Evolutionary conservation across 768 basidiomycete species (phyloP), one percentile per base, ranked within the genome.

Genomic region (Rhodotorula paludigena): DNA sequence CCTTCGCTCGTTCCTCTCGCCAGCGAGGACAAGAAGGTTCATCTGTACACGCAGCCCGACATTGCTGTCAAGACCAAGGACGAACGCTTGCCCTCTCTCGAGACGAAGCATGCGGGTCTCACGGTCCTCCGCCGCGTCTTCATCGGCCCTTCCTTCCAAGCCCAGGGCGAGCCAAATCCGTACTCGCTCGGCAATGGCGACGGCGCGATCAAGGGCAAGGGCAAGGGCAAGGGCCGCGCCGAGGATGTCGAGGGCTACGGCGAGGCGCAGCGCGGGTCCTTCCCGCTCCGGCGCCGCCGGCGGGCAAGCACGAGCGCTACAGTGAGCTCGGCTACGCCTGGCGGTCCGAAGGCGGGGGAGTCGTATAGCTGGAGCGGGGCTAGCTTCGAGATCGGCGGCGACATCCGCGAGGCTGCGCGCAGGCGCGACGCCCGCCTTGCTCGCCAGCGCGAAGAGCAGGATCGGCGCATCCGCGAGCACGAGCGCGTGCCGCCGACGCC

Each of bases 321-420:
- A 25, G 25, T 38, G 36, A 28, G 35, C n/a, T 41, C 32, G 11
- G 12, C 33, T 8, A 7, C 32, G 30, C 38, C 20, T 28, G 52
- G 36, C 15, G 39, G 20, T 53, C 49, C 45, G 36, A 23, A 7
- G 60, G 14, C 54, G 38, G 28, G 18, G 33, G 30, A 58, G 35
- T 39, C 48, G 30, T 9, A 28, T 6, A n/a, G 54, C 15, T 72
- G 71, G 71, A 57, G 47, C 5, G 71, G 71, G 0, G 44, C 49
- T 28, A 62, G 59, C 33, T 72, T 68, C 36, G 71, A 68, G 47
- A 59, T 72, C 25, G 71, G 71, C 1, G 71, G 59, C 4, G 71
- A 72, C 20, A 30, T 68, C 2, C 57, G 60, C 28, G 71, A 68
- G 1, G 62, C 62, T n/a, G 60, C 60, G n/a, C 23, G 39, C 32